Conservation (phyloP, 805 yeast genomes). For the Kazachstania taianensis region DNA sequence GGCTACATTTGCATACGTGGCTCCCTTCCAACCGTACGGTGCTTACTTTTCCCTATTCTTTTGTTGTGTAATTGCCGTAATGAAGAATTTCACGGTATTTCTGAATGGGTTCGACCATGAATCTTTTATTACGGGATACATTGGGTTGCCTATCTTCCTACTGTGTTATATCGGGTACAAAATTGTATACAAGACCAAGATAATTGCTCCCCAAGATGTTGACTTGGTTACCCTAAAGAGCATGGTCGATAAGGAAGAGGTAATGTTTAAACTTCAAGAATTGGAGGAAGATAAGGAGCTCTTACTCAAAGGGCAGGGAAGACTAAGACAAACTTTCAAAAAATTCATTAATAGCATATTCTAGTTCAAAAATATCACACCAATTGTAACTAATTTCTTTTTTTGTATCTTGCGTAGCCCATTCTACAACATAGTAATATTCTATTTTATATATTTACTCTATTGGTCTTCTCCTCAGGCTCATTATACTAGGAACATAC, state of each 20-base stretch:
- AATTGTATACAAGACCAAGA: slow-evolving; percentile 37
- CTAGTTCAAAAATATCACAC: too few species aligned
- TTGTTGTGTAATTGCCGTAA: slow-evolving; percentile 44
- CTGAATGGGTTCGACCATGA: slow-evolving; percentile 49
- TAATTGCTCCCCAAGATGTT: slow-evolving; percentile 42
- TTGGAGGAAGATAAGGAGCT: neutral
- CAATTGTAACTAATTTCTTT: too few species aligned
- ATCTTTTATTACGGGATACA: slow-evolving; percentile 65
- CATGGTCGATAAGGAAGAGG: slow-evolving; percentile 21
- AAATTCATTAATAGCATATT: too few species aligned
- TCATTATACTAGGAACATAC: too few species aligned
- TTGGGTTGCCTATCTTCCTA: slow-evolving; percentile 50
- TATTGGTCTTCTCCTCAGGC: too few species aligned
- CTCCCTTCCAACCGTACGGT: slow-evolving; percentile 63
- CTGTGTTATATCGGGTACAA: slow-evolving; percentile 50
- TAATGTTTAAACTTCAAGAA: neutral
- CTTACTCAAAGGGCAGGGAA: neutral
- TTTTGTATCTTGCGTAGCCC: too few species aligned
- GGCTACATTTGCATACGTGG: slow-evolving; percentile 41
- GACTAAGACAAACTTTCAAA: too few species aligned
- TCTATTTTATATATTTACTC: too few species aligned
- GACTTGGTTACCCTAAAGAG: slow-evolving; percentile 31
- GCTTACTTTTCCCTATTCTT: slow-evolving; percentile 45
- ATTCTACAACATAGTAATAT: too few species aligned
- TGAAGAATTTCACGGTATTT: slow-evolving; percentile 66